Evolutionary conservation across 2,329 filamentous ascomycete genomes (phyloP).

Genomic region (Dryadomyces quercus-mongolicae): DNA sequence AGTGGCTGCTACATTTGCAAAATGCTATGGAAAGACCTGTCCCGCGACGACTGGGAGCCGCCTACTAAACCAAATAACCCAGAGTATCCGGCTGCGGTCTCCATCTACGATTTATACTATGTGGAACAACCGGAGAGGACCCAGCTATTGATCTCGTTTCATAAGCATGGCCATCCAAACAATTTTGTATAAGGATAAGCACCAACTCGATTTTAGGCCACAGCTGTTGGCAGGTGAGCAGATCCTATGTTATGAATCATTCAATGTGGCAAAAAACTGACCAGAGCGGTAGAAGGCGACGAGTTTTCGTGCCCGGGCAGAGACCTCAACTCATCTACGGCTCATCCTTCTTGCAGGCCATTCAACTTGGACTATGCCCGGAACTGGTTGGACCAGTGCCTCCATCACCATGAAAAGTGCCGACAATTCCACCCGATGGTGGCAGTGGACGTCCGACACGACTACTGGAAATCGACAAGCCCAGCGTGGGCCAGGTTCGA

Average conservation of each 20-base stretch:
- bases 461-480: background rate
- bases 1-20: background rate
- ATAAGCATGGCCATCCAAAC: no score
- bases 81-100: background rate
- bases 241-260: no score
- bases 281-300: no score
- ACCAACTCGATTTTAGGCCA: no score
- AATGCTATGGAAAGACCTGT: background rate
- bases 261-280: no score
- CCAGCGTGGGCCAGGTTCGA: slow-evolving; percentile 39
- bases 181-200: no score
- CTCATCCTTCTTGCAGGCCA: background rate
- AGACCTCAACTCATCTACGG: background rate
- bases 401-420: background rate
- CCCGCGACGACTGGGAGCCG: background rate
- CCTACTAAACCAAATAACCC: background rate
- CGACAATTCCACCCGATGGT: background rate
- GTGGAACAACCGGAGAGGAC: no score
- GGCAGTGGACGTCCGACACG: background rate
- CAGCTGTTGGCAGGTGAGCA: no score
- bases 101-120: background rate
- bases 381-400: background rate
- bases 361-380: background rate
- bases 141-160: no score
- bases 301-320: no score